Evolutionary conservation across 2,329 filamentous ascomycete species (phyloP).

Genomic region (Pyricularia grisea): DNA sequence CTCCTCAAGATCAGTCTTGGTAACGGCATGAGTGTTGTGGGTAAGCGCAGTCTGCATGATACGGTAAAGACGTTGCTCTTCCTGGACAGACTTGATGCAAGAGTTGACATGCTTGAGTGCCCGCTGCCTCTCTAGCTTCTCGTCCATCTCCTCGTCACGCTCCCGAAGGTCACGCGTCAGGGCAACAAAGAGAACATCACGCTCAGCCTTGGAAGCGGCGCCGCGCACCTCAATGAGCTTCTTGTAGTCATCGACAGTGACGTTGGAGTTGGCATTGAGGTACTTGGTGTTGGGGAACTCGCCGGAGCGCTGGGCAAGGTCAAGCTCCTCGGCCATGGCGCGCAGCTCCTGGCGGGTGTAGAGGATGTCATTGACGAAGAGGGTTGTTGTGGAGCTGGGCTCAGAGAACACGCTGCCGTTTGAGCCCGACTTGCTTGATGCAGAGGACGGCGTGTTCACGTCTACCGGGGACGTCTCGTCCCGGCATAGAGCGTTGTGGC

Average conservation of each 20-base stretch:
- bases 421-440: background rate
- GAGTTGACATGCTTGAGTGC: slow-evolving; percentile 1
- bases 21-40: slow-evolving; percentile 2
- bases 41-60: slow-evolving; percentile 4
- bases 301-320: background rate
- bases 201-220: background rate
- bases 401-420: background rate
- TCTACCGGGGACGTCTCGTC: background rate
- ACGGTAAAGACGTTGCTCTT: slow-evolving; percentile 1
- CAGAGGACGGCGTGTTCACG: background rate
- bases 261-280: slow-evolving; percentile 2
- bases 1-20: background rate
- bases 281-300: slow-evolving; percentile 5
- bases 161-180: slow-evolving; percentile 3
- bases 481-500: background rate
- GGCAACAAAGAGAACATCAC: background rate
- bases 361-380: slow-evolving; percentile 3
- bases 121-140: slow-evolving; percentile 2
- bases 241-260: slow-evolving; percentile 3
- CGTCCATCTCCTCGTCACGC: slow-evolving; percentile 2
- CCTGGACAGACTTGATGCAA: slow-evolving; percentile 2
- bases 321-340: slow-evolving; percentile 3
- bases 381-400: background rate
- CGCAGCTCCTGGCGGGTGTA: slow-evolving; percentile 3
- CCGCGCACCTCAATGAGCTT: slow-evolving; percentile 1